phyloP scores from a whole-genome alignment of 2,329 filamentous ascomycete genomes.

The Cryphonectria radicalis region DNA sequence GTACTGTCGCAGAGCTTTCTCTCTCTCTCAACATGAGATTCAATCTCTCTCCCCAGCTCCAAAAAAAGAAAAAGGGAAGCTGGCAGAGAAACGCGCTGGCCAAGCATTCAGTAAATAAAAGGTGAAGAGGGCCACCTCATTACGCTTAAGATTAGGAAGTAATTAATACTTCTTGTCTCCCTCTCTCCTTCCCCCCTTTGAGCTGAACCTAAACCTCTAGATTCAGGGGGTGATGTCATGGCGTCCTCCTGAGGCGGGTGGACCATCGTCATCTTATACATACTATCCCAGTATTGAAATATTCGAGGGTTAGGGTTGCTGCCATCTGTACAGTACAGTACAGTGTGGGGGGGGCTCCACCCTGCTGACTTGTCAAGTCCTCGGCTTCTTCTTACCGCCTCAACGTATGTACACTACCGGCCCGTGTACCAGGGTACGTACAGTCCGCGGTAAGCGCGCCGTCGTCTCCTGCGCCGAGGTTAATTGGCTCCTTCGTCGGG shows the following conservation, averaged over 20 bases:
- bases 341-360: too few relatives aligned
- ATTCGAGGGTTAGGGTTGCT: neutral
- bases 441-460: neutral
- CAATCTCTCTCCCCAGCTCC: neutral
- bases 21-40: neutral
- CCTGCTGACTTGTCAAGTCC: neutral
- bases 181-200: neutral
- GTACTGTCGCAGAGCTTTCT: neutral
- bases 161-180: constrained; percentile 2
- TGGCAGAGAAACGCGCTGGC: neutral
- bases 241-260: constrained; percentile 16
- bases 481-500: neutral
- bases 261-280: neutral
- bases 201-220: neutral
- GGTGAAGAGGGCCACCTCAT: constrained; percentile 4
- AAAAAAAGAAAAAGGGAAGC: too few relatives aligned
- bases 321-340: too few relatives aligned
- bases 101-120: neutral
- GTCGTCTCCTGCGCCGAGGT: constrained; percentile 2
- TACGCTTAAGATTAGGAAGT: constrained; percentile 12
- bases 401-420: neutral
- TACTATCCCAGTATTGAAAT: neutral
- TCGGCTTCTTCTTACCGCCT: neutral
- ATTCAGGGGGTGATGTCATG: constrained; percentile 7
- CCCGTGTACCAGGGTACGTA: too few relatives aligned